A percentile compares a stretch with the other conserved stretches of the same genome.
phyloP scores from a whole-genome alignment of 176 grass and related monocot species.

The Oryza brachyantha region DNA sequence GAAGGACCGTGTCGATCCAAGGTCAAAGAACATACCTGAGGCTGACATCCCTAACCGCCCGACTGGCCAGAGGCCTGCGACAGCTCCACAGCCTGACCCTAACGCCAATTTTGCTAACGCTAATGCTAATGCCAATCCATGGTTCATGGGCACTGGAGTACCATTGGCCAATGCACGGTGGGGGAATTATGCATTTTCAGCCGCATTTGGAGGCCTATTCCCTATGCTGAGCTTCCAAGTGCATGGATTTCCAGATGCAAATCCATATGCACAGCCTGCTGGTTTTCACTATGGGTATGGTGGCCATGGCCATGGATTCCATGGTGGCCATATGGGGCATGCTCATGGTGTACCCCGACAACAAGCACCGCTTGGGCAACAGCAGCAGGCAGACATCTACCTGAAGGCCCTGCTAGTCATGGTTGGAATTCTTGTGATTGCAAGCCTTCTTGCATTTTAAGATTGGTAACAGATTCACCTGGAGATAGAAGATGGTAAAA shows the following conservation, averaged over 20 bases:
- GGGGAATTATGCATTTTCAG: constrained; percentile 78
- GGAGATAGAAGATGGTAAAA: not conserved
- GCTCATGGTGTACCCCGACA: constrained; percentile 46
- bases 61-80: constrained; percentile 72
- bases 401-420: constrained; percentile 63
- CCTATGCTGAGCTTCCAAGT: constrained; percentile 91
- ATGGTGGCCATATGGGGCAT: constrained; percentile 49
- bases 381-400: constrained; percentile 75
- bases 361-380: constrained; percentile 55
- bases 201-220: constrained; percentile 76
- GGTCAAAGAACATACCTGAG: constrained; percentile 65
- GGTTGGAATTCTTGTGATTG: constrained; percentile 73
- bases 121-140: constrained; percentile 46
- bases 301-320: constrained; percentile 69
- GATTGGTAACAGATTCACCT: not conserved
- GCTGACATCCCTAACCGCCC: constrained; percentile 77
- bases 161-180: constrained; percentile 48
- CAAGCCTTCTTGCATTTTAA: constrained; percentile 70
- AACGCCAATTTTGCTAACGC: constrained; percentile 48
- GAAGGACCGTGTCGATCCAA: constrained; percentile 79
- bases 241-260: constrained; percentile 65
- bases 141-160: constrained; percentile 50
- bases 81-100: constrained; percentile 57
- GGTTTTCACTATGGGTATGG: constrained; percentile 84
- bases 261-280: constrained; percentile 56